Percentiles rank a stretch among this genome's conserved stretches.
These are phyloP conservation scores for Escovopsis sp. DNA, from an alignment of 2,329 filamentous ascomycete genomes.

Conservation along the genomic window DNA sequence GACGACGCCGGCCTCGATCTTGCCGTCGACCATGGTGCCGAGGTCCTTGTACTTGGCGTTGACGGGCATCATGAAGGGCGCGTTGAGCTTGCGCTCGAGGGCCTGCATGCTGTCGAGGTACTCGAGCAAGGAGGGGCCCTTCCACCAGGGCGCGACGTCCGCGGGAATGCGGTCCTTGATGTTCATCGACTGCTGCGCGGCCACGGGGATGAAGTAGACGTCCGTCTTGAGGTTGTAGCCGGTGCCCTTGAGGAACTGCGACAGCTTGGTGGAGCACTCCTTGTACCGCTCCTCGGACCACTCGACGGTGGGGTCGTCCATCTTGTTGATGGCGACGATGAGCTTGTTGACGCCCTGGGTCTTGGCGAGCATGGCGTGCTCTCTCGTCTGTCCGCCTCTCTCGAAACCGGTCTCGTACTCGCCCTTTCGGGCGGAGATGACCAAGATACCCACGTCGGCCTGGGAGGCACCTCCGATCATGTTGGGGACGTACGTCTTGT, in stretches of 20 bases:
- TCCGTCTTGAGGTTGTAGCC: slow-evolving; percentile 93
- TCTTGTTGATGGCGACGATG: slow-evolving; percentile 93
- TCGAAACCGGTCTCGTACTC: slow-evolving; percentile 99
- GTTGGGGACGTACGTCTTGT: slow-evolving; percentile 95
- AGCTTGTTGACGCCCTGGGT: slow-evolving; percentile 97
- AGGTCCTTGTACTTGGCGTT: slow-evolving; percentile 94
- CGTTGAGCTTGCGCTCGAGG: slow-evolving; percentile 88
- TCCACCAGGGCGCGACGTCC: slow-evolving; percentile 66
- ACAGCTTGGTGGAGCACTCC: slow-evolving; percentile 82
- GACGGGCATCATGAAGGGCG: slow-evolving; percentile 98
- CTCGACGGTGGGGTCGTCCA: slow-evolving; percentile 93
- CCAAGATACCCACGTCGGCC: slow-evolving; percentile 85
- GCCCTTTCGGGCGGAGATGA: slow-evolving; percentile 92
- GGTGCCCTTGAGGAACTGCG: slow-evolving; percentile 76
- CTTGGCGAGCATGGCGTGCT: slow-evolving; percentile 95
- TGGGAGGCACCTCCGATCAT: slow-evolving; percentile 96
- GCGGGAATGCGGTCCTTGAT: slow-evolving; percentile 81
- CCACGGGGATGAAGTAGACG: slow-evolving; percentile 90
- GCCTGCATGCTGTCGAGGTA: slow-evolving; percentile 90
- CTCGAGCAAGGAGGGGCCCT: slow-evolving; percentile 81
- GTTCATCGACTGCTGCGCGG: slow-evolving; percentile 70
- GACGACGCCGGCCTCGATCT: slow-evolving; percentile 86
- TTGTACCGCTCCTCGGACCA: slow-evolving; percentile 90
- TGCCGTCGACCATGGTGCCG: slow-evolving; percentile 94
- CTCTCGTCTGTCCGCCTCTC: slow-evolving; percentile 85